Evolutionary conservation across 2,329 filamentous ascomycete genomes (phyloP), one percentile per base, ranked within the genome.

Genomic region (Neurospora sp.): DNA sequence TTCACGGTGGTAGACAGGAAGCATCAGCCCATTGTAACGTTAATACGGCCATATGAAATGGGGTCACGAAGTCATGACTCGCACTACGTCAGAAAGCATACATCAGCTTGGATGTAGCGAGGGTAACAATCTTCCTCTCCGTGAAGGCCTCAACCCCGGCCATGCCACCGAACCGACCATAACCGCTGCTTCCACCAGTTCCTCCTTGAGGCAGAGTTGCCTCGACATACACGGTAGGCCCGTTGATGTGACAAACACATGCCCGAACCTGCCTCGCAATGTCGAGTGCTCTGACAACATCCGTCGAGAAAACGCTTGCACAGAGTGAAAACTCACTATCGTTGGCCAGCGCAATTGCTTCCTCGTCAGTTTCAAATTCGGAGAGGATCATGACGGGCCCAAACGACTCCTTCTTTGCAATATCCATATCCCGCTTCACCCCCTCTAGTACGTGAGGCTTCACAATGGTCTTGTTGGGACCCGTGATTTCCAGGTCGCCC

Each of bases 261-360:
- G 82, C 84, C 70, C 91, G 82, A 67, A 88, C 84, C 71, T 82
- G 79, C 73, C 80, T 83, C 4, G 86, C 85, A 38, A 89, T 79
- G 19, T 82, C 80, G 68, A 88, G 72, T 0, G 84, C 86, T 5
- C 80, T 80, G 73, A 83, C 81, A 68, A 91, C 78, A 75, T 89
- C 85, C 75, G 85, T 81, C 0, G 89, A 91, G 77, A 90, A 92
- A 6, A 92, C 84, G 0, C 89, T 85, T 2, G 85, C 85, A 4
- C 84, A 83, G 8, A 92, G 85, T 4, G 90, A 90, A 76, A 90
- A 92, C 46, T 90, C 87, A 3, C 88, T 91, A 73, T 91, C 87
- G 75, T 92, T 92, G 19, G 90, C 89, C 36, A 91, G 80, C 52
- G 83, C 82, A 38, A 92, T 78, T 0, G 89, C 90, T 71, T 91